phyloP scores from a whole-genome alignment of 208 protist species.

The Acanthamoeba royreba region DNA sequence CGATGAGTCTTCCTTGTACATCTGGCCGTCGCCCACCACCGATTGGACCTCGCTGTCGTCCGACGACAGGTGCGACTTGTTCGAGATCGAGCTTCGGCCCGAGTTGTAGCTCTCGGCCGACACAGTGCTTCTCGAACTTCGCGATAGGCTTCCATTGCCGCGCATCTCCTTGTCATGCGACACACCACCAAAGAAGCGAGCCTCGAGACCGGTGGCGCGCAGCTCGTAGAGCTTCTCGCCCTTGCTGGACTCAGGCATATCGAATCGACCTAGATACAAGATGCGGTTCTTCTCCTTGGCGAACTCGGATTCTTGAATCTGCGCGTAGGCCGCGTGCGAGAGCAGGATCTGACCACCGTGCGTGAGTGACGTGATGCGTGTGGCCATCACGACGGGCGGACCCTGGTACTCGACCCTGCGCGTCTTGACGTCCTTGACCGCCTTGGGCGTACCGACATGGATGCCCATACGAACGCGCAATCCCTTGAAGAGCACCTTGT shows the following conservation, averaged over 20 bases:
- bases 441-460: background rate
- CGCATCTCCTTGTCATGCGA: background rate
- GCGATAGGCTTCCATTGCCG: background rate
- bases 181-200: background rate
- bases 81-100: background rate
- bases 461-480: constrained; percentile 44
- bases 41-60: background rate
- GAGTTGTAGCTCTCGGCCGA: background rate
- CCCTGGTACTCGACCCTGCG: constrained; percentile 19
- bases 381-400: background rate
- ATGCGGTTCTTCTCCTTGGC: background rate
- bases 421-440: background rate
- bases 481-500: constrained; percentile 36
- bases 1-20: background rate
- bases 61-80: background rate
- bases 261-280: background rate
- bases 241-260: background rate
- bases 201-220: background rate
- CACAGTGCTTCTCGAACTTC: background rate
- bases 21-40: background rate
- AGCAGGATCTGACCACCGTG: constrained; percentile 41
- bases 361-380: background rate
- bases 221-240: constrained; percentile 37
- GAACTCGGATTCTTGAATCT: background rate
- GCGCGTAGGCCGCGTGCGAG: background rate